Conservation (phyloP, 495 filamentous ascomycete genomes). For the Penicillium bovifimosum region DNA sequence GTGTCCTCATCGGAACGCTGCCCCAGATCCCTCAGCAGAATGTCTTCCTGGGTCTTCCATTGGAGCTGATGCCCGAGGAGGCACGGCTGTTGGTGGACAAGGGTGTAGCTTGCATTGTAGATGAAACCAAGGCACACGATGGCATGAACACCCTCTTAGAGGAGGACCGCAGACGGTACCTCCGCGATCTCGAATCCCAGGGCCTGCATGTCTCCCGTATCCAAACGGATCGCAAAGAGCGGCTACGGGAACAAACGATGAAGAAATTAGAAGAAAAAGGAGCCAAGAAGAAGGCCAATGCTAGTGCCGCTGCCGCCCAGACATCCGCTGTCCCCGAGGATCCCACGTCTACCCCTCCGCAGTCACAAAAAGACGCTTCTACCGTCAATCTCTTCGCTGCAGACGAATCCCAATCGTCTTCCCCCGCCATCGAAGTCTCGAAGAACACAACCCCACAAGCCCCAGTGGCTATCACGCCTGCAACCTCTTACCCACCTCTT, state of each 20-base stretch:
- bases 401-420: slow-evolving; percentile 15
- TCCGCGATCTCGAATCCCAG: slow-evolving; percentile 41
- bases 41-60: slow-evolving; percentile 80
- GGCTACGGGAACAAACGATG: slow-evolving; percentile 34
- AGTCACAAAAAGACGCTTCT: slow-evolving; percentile 2
- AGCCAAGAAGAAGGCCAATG: slow-evolving; percentile 26
- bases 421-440: slow-evolving; percentile 9
- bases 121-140: slow-evolving; percentile 64
- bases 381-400: slow-evolving; percentile 41
- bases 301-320: slow-evolving; percentile 22
- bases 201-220: slow-evolving; percentile 40
- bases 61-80: slow-evolving; percentile 90
- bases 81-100: slow-evolving; percentile 77
- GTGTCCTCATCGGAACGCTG: slow-evolving; percentile 78
- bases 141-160: slow-evolving; percentile 54
- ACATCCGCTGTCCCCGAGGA: slow-evolving; percentile 8
- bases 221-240: slow-evolving; percentile 35
- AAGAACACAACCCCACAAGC: slow-evolving; percentile 10
- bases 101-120: slow-evolving; percentile 69
- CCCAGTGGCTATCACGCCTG: slow-evolving; percentile 51
- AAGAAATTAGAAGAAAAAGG: slow-evolving; percentile 41
- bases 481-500: slow-evolving; percentile 53
- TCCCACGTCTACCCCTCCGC: slow-evolving; percentile 3
- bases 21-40: slow-evolving; percentile 93
- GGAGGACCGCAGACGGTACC: slow-evolving; percentile 45